Evolutionary conservation across 495 filamentous ascomycete genomes (phyloP), one percentile per base, ranked within the genome.

Genomic region (Articulospora tetracladia): DNA sequence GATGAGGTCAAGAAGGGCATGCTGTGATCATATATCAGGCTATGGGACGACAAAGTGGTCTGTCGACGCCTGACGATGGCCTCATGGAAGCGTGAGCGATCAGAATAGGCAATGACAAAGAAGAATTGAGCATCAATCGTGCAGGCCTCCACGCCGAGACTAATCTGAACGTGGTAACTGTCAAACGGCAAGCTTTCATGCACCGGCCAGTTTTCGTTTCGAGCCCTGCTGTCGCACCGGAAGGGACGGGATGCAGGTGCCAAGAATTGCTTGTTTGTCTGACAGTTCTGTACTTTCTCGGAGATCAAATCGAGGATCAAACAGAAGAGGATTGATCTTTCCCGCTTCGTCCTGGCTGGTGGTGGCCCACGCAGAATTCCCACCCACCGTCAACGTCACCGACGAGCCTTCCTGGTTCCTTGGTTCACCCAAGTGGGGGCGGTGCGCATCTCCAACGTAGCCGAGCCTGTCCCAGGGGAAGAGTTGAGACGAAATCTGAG

Each of bases 1-100:
- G 93, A 98, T 69, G 88, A 95, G 75, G 85, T 92, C 48, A 78
- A 75, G 48, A 89, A 87, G 74, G 94, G 94, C 7, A 97, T 98
- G 89, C 53, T 68, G 20, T 68, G 57, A 65, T 57, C n/a, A 56
- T 65, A 68, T 62, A 64, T 64, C 51, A 59, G 30, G 47, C 47
- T 24, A 50, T 50, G 6, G 25, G 65, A 59, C 50, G 58, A 61
- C 44, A 55, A n/a, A 57, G 58, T 67, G 55, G 52, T 24, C 51
- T 59, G 27, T 28, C 23, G 26, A n/a, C 17, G 12, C 19, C 48
- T 27, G 34, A 17, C 36, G 30, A 58, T 62, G 51, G 30, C 15
- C 51, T 62, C 50, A 66, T 66, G 36, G 8, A 41, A n/a, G 20
- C 50, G 30, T 39, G 4, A 27, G 23, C 2, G 46, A 15, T 11